Percentiles rank a stretch among this genome's conserved stretches.
Conservation (phyloP, 2,329 filamentous ascomycete species). For the Diplodia intermedia region DNA sequence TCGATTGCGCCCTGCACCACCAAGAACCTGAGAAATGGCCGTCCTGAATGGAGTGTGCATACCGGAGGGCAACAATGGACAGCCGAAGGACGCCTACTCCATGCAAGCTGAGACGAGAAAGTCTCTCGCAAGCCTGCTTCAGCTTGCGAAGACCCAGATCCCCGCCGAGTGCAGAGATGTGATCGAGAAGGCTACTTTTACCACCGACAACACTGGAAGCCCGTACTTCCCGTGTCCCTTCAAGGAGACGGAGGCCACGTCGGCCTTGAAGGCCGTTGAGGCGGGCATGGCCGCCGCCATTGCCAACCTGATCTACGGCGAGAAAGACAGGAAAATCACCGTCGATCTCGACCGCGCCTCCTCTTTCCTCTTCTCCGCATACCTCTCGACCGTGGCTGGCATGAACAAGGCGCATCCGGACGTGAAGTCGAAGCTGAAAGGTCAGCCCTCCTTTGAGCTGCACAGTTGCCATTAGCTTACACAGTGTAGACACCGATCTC, state of each 20-base stretch:
- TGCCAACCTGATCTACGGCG: constrained; percentile 61
- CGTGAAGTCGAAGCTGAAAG: constrained; percentile 56
- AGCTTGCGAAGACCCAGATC: constrained; percentile 44
- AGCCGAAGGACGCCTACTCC: constrained; percentile 37
- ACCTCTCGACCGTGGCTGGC: constrained; percentile 63
- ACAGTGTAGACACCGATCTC: constrained; percentile 70
- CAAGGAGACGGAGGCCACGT: constrained; percentile 61
- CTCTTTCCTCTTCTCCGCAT: constrained; percentile 64
- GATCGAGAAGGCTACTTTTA: constrained; percentile 43
- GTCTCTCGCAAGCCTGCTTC: constrained; percentile 44
- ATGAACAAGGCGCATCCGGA: constrained; percentile 52
- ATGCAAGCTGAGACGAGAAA: constrained; percentile 45
- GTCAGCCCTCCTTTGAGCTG: constrained; percentile 36
- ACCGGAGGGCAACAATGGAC: constrained; percentile 31
- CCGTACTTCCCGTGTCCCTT: constrained; percentile 55
- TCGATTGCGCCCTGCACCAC: background rate
- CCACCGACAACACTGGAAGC: constrained; percentile 47
- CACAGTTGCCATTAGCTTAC: constrained; percentile 34
- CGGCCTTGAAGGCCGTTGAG: constrained; percentile 66
- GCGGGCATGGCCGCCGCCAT: constrained; percentile 66
- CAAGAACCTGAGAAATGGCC: background rate
- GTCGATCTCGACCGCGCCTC: constrained; percentile 63
- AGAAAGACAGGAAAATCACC: constrained; percentile 54
- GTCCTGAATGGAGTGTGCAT: background rate
- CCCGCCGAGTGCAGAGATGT: constrained; percentile 44